Evolutionary conservation across 1,284 basidiomycete genomes (phyloP).

Genomic region (Cerrena zonata): DNA sequence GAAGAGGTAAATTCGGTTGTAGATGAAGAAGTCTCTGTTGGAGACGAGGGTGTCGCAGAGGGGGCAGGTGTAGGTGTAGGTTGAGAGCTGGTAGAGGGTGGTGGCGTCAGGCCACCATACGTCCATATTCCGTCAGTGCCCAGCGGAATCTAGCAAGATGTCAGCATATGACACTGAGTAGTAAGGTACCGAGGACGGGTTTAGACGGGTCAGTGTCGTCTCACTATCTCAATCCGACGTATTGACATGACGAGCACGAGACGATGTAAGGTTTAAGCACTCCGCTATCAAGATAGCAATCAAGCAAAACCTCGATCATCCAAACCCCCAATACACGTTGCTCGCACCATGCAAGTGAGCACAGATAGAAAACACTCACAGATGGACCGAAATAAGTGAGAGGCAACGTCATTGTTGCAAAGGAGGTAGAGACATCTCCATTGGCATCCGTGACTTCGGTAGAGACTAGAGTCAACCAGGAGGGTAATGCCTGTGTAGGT

Average conservation of each 20-base stretch:
- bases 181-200: too few relatives aligned
- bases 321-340: too few relatives aligned
- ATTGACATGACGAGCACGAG: too few relatives aligned
- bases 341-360: too few relatives aligned
- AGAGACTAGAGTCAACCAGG: constrained; percentile 57
- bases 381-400: constrained; percentile 71
- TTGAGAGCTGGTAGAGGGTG: constrained; percentile 19
- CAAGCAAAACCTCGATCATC: too few relatives aligned
- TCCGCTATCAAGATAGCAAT: too few relatives aligned
- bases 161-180: too few relatives aligned
- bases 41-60: constrained; percentile 13
- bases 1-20: constrained; percentile 22
- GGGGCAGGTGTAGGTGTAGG: constrained; percentile 19
- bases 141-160: constrained; percentile 52
- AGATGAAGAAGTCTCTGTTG: constrained; percentile 12
- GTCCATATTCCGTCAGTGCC: constrained; percentile 53
- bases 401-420: constrained; percentile 50
- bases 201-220: too few relatives aligned
- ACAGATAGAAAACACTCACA: too few relatives aligned
- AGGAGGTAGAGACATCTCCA: constrained; percentile 47
- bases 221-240: too few relatives aligned
- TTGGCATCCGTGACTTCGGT: constrained; percentile 44
- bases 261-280: too few relatives aligned
- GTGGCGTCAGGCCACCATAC: constrained; percentile 49
- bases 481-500: constrained; percentile 55